Evolutionary conservation across 768 basidiomycete species (phyloP).

Genomic region (Suillus plorans): DNA sequence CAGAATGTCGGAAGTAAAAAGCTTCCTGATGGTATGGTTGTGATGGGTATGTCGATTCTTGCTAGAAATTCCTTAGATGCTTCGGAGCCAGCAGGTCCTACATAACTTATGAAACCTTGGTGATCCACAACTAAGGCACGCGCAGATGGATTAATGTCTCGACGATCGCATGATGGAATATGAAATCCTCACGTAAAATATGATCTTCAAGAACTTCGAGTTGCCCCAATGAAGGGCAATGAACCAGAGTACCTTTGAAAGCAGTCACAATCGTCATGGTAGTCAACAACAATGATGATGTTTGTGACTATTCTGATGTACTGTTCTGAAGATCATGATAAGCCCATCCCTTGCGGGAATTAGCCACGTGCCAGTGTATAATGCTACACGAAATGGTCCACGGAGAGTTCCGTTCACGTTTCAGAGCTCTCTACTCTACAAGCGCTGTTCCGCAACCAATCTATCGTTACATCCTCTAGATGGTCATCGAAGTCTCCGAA

Average conservation of each 20-base stretch:
- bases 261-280: conserved; percentile 16
- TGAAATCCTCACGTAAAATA: conserved; percentile 44
- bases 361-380: background rate
- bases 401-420: background rate
- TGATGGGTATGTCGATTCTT: conserved; percentile 14
- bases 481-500: conserved; percentile 86
- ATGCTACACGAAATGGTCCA: background rate
- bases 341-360: background rate
- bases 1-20: conserved; percentile 80
- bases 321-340: background rate
- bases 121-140: conserved; percentile 30
- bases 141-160: conserved; percentile 6
- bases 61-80: conserved; percentile 36
- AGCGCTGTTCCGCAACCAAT: conserved; percentile 45
- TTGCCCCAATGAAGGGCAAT: conserved; percentile 51
- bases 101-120: conserved; percentile 51
- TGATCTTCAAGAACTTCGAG: conserved; percentile 57
- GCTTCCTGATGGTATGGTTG: conserved; percentile 47
- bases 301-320: background rate
- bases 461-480: conserved; percentile 64
- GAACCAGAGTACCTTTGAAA: conserved; percentile 55
- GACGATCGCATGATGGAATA: background rate
- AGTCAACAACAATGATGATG: conserved; percentile 4
- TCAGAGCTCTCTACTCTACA: conserved; percentile 28
- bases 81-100: conserved; percentile 38